Base-by-base conservation (phyloP, 2,329 filamentous ascomycete species). In the Furcasterigmium furcatum region DNA sequence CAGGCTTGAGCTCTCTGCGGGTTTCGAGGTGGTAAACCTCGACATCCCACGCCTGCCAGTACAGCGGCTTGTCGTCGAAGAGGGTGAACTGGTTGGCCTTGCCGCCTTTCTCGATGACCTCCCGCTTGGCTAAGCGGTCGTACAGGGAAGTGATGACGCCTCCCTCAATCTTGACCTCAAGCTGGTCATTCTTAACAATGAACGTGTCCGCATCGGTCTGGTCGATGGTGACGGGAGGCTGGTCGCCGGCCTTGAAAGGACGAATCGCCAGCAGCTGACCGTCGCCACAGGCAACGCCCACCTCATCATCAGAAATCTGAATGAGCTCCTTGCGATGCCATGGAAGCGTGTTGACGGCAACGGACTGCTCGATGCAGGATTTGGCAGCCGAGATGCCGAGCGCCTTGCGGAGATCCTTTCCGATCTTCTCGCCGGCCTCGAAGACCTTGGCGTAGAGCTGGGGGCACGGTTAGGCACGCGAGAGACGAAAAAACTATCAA, bases 21-120 rank as follows among this genome's bases (percentile, higher is more conserved):
- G 91, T 94, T 45, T 95, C 84, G 21, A 97, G 79, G 58, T 99
- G 94, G 70, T 86, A 99, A 22, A 97, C 91, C 66, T 99, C 94
- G 6, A 97, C 92, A 64, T 99, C 92, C 91, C 92, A 96, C 3
- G 91, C 91, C 68, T 96, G 89, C 91, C 91, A 97, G 72, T 95
- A 96, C 20, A 96, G 78, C 19, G 91, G 91, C 69, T 97, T 96
- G 69, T 99, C 94, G 60, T 99, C 94, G 58, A 95, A 97, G 20
- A 97, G 83, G 52, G 97, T 91, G 42, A 94, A 82, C 61, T 96
- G 91, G 55, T 95, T 96, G 20, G 87, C 91, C 63, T 91, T 91
- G 20, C 80, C 79, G 30, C 80, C 82, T 54, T 79, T 70, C 4
- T 88, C 77, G 41, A 99, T 79, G 18, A 95, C 68, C 63, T 99